These are phyloP conservation scores for Colletotrichum sp. DNA, from an alignment of 2,329 filamentous ascomycete genomes.

Conservation along the genomic window DNA sequence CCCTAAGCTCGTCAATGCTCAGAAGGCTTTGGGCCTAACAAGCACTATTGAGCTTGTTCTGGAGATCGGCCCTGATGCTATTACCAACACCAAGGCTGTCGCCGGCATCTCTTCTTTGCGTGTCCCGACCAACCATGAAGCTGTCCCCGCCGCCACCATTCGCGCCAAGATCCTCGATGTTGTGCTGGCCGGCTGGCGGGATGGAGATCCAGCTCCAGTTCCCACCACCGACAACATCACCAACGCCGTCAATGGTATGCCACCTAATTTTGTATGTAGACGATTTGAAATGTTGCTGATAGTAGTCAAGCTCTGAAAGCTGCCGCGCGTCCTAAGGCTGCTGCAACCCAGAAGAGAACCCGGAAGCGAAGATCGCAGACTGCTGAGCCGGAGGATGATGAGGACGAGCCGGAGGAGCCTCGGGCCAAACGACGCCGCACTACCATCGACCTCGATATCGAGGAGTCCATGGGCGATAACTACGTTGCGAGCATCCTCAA, in stretches of 20 bases:
- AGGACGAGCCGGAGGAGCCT: background rate
- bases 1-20: background rate
- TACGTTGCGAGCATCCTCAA: background rate
- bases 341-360: background rate
- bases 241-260: background rate
- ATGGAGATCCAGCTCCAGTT: background rate
- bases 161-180: background rate
- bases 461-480: background rate
- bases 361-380: background rate
- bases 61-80: background rate
- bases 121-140: background rate
- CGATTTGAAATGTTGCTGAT: background rate
- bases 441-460: background rate
- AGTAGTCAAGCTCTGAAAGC: background rate
- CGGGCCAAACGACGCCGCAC: background rate
- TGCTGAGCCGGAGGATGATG: background rate
- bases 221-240: background rate
- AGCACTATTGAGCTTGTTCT: background rate
- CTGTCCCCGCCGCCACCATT: background rate
- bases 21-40: background rate
- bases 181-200: background rate
- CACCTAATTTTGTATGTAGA: background rate
- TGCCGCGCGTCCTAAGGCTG: background rate
- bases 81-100: background rate
- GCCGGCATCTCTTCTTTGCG: background rate